Percentiles rank a stretch among this genome's conserved stretches.
phyloP scores from a whole-genome alignment of 1,284 basidiomycete species.

The Sanguinoderma infundibulare region DNA sequence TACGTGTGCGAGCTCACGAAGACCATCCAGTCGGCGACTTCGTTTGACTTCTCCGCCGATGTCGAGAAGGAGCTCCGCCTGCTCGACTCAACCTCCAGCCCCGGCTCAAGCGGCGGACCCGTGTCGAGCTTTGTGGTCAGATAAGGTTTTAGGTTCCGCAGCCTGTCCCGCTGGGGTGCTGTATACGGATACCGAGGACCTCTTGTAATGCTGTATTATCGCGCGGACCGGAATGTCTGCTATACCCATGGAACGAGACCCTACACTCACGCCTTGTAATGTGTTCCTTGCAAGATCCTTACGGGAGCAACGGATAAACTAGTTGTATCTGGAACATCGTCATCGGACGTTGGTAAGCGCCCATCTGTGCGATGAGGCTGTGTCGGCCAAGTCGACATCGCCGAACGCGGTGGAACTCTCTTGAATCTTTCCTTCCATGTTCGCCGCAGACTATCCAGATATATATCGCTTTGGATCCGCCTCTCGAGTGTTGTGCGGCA shows the following conservation, averaged over 20 bases:
- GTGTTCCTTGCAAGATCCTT: background rate
- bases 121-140: background rate
- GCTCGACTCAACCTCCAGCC: background rate
- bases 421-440: too few relatives aligned
- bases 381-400: too few relatives aligned
- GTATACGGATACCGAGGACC: too few relatives aligned
- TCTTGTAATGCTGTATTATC: background rate
- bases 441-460: background rate
- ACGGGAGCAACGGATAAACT: background rate
- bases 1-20: background rate
- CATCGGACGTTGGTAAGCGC: too few relatives aligned
- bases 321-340: too few relatives aligned
- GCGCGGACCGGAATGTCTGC: background rate
- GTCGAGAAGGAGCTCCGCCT: background rate
- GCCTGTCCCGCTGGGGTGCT: background rate
- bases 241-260: background rate
- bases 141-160: background rate
- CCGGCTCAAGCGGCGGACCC: background rate
- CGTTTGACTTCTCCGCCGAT: too few relatives aligned
- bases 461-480: background rate
- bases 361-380: too few relatives aligned
- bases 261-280: background rate
- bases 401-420: too few relatives aligned
- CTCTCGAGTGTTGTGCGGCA: background rate
- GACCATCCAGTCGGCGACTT: background rate